phyloP scores from a whole-genome alignment of 768 basidiomycete species.

The Nevesoporus exiguus region DNA sequence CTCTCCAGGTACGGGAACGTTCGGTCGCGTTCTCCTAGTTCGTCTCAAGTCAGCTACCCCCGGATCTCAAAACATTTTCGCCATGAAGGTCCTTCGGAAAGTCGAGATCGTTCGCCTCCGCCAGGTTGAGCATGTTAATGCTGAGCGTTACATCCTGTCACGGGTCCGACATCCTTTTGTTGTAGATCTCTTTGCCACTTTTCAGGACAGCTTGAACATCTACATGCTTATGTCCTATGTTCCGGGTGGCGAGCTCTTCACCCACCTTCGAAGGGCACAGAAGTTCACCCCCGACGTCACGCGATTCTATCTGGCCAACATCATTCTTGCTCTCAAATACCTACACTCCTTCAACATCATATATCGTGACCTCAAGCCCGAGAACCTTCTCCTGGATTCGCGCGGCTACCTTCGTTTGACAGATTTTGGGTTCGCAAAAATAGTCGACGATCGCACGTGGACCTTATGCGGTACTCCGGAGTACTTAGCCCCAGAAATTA shows the following conservation, averaged over 20 bases:
- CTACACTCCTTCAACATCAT: conserved; percentile 96
- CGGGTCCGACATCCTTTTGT: conserved; percentile 92
- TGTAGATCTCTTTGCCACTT: conserved; percentile 92
- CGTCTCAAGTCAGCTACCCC: conserved; percentile 59
- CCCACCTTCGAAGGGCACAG: conserved; percentile 89
- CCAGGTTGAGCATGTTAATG: conserved; percentile 97
- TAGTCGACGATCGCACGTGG: conserved; percentile 97
- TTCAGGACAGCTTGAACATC: conserved; percentile 93
- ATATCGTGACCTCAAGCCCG: conserved; percentile 97
- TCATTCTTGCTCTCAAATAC: conserved; percentile 92
- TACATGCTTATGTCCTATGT: conserved; percentile 98
- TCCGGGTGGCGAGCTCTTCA: conserved; percentile 97
- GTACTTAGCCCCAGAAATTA: conserved; percentile 98
- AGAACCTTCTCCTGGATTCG: conserved; percentile 94
- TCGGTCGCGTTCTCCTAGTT: conserved; percentile 89
- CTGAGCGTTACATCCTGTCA: conserved; percentile 90
- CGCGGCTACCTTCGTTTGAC: conserved; percentile 92
- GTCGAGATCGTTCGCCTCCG: conserved; percentile 83
- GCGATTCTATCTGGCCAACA: conserved; percentile 95
- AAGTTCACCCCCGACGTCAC: conserved; percentile 97
- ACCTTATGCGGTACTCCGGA: conserved; percentile 95
- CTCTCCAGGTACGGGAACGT: conserved; percentile 87
- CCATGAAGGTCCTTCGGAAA: conserved; percentile 88
- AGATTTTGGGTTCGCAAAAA: conserved; percentile 98
- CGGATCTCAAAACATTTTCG: conserved; percentile 54